Evolutionary conservation across 106 monocot species (phyloP), one percentile per base, ranked within the genome.

Genomic region (Gastrodia elata): DNA sequence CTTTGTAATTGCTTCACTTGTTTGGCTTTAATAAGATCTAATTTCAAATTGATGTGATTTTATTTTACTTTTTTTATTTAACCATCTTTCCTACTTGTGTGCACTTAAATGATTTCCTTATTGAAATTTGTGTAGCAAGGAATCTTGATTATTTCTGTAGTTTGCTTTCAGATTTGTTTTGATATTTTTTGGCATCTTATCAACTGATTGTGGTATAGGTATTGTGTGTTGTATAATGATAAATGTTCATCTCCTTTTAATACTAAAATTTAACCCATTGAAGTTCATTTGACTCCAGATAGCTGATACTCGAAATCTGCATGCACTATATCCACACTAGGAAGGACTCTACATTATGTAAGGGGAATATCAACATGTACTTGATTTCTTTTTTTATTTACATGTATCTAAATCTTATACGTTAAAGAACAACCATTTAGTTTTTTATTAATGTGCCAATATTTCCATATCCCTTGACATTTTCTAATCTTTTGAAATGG

Each of bases 1-100:
- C 15, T 65, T 89, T 80, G 88, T 85, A 0, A 35, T 85, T 42
- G 77, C 71, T 48, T 67, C 77, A 38, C 80, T 89, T 69, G 39
- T 85, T 46, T 77, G 57, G 70, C 4, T 69, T 69, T 43, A 42
- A 48, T 61, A 30, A 61, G 32, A 11, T 40, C 41, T 39, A 24
- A 39, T 6, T 74, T 25, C 7, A 59, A 9, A 38, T 22, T 73
- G 4, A n/a, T n/a, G n/a, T n/a, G 43, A n/a, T 46, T 5, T 13
- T 18, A n/a, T 57, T 24, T 26, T 11, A 4, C 8, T 48, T 39
- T 38, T 39, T 68, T 22, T 68, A 39, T 8, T 16, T 36, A 36
- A 68, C 37, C 18, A 38, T 38, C 5, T 11, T 6, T 61, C 13
- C 32, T 61, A 27, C 32, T 61, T 61, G 61, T 61, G 61, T 61